A percentile compares a stretch with the other conserved stretches of the same genome.
phyloP scores from a whole-genome alignment of 129 eudicot species.

The Gnaphalium uliginosum region DNA sequence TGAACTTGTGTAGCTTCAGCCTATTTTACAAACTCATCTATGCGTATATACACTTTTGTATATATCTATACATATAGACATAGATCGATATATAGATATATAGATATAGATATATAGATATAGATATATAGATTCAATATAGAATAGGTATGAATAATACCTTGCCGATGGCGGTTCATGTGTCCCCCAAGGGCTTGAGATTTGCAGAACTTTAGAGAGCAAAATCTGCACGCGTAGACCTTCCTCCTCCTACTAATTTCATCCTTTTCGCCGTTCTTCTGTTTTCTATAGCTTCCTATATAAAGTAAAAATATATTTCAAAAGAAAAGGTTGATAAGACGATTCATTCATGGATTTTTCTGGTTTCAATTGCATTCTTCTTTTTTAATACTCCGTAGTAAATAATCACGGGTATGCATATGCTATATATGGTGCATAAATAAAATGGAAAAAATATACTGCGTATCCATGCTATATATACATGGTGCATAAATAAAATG shows the following conservation, averaged over 20 bases:
- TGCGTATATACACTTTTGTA: too few species aligned
- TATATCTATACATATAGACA: too few species aligned
- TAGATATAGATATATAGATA: background rate
- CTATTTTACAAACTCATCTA: too few species aligned
- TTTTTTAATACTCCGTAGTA: too few species aligned
- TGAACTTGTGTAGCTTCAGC: too few species aligned
- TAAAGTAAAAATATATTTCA: background rate
- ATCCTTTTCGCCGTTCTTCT: constrained; percentile 71
- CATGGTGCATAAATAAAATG: too few species aligned
- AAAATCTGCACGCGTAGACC: constrained; percentile 95
- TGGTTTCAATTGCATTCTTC: background rate
- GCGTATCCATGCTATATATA: too few species aligned
- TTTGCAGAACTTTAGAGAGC: constrained; percentile 94
- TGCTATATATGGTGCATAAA: too few species aligned
- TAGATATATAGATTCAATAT: too few species aligned
- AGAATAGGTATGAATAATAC: constrained; percentile 13
- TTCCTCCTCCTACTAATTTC: constrained; percentile 46
- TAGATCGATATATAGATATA: background rate
- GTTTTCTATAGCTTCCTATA: constrained; percentile 45
- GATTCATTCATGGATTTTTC: constrained; percentile 22
- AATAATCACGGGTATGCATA: background rate
- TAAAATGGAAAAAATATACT: too few species aligned
- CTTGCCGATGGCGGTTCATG: constrained; percentile 99
- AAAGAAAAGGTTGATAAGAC: constrained; percentile 47
- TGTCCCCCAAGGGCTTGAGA: constrained; percentile 99